A percentile compares a stretch with the other conserved stretches of the same genome.
Evolutionary conservation across 805 yeast species (phyloP).

Genomic region (Yamadazyma kitorensis): DNA sequence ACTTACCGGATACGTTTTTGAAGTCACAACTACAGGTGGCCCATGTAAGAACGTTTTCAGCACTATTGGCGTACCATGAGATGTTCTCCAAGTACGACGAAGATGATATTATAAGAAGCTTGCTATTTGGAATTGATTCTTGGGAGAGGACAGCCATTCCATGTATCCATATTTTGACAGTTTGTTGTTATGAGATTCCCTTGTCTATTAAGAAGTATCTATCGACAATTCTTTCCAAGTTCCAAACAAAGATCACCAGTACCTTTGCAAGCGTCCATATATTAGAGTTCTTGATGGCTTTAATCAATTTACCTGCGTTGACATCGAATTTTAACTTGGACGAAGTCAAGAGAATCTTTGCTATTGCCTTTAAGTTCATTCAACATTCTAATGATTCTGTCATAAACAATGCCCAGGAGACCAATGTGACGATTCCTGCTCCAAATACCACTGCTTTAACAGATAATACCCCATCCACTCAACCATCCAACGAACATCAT

Average conservation of each 20-base stretch:
- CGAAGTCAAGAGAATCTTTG: slow-evolving; percentile 78
- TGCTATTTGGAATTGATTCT: slow-evolving; percentile 60
- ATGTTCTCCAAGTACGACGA: slow-evolving; percentile 54
- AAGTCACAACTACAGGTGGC: slow-evolving; percentile 68
- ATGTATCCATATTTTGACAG: slow-evolving; percentile 68
- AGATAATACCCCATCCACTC: slow-evolving; percentile 56
- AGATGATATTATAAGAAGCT: slow-evolving; percentile 59
- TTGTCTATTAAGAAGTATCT: slow-evolving; percentile 65
- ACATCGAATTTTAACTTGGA: slow-evolving; percentile 72
- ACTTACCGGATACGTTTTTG: slow-evolving; percentile 41
- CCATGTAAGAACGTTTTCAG: slow-evolving; percentile 57
- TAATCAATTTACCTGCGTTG: slow-evolving; percentile 63
- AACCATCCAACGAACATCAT: slow-evolving; percentile 38
- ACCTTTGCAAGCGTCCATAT: slow-evolving; percentile 69
- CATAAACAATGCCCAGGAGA: slow-evolving; percentile 21
- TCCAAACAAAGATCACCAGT: slow-evolving; percentile 73
- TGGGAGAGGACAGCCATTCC: slow-evolving; percentile 82
- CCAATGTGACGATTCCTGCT: slow-evolving; percentile 17
- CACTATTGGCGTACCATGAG: slow-evolving; percentile 59
- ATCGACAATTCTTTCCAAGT: slow-evolving; percentile 63
- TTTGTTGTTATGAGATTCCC: slow-evolving; percentile 82
- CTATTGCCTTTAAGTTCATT: slow-evolving; percentile 75
- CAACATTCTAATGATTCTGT: slow-evolving; percentile 60
- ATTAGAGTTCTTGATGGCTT: slow-evolving; percentile 66
- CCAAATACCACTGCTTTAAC: slow-evolving; percentile 50